These are phyloP conservation scores for Collariella sp. DNA, from an alignment of 495 filamentous ascomycete species.

Conservation along the genomic window DNA sequence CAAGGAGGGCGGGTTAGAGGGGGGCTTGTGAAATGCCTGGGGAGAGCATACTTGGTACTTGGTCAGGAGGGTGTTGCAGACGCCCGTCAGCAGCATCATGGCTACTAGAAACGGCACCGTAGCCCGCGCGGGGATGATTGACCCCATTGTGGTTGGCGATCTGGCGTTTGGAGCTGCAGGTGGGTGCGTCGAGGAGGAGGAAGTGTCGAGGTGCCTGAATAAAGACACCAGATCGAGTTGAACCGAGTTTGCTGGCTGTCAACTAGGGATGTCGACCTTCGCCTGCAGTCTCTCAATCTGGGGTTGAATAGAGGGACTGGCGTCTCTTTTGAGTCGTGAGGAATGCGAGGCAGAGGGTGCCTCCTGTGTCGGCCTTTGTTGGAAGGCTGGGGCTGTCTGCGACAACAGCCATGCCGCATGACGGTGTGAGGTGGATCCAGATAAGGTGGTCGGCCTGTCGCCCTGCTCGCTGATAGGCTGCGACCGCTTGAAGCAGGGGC, in stretches of 20 bases:
- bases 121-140: conserved; percentile 40
- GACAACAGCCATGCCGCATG: conserved; percentile 1
- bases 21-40: not conserved
- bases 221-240: conserved; percentile 6
- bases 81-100: conserved; percentile 85
- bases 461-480: too few relatives aligned
- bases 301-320: conserved; percentile 2
- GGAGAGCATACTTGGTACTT: conserved; percentile 70
- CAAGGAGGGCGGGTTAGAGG: not conserved
- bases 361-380: not conserved
- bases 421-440: not conserved
- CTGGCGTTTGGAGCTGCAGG: not conserved
- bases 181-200: not conserved
- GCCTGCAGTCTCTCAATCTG: not conserved
- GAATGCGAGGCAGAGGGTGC: conserved; percentile 2
- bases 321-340: not conserved
- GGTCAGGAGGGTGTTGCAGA: conserved; percentile 93
- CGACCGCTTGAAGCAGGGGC: too few relatives aligned
- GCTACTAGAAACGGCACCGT: conserved; percentile 73
- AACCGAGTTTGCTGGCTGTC: not conserved
- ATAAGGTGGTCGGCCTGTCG: too few relatives aligned
- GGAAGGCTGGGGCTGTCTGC: not conserved
- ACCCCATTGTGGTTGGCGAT: conserved; percentile 25
- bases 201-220: not conserved
- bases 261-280: not conserved